phyloP scores from a whole-genome alignment of 768 basidiomycete genomes.

The Kwoniella heveanensis region DNA sequence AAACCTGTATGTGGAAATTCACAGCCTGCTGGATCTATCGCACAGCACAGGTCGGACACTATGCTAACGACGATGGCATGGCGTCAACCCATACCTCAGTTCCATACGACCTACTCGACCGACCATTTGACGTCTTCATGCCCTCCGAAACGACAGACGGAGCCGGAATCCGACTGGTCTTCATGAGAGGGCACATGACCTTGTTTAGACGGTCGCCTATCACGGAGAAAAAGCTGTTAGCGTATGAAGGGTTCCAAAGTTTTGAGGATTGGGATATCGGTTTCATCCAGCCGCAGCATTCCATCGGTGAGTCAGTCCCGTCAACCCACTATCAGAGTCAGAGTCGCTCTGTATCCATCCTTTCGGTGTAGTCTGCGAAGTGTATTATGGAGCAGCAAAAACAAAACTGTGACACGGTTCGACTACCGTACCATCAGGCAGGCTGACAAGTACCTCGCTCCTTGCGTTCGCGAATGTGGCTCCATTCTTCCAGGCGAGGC shows the following conservation, averaged over 20 bases:
- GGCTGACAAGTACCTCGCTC: too few species aligned
- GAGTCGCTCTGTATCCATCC: too few species aligned
- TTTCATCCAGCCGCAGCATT: background rate
- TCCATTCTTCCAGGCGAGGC: constrained; percentile 35
- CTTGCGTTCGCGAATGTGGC: too few species aligned
- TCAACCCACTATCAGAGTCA: too few species aligned
- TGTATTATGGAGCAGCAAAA: too few species aligned
- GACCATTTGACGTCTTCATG: constrained; percentile 28
- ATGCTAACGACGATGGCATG: too few species aligned
- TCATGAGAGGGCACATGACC: constrained; percentile 34
- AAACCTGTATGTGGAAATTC: constrained; percentile 16
- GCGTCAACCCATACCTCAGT: too few species aligned
- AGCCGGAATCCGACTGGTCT: constrained; percentile 21
- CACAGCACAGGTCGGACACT: too few species aligned
- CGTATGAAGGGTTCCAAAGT: constrained; percentile 23
- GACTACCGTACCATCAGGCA: too few species aligned
- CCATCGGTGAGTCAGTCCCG: constrained; percentile 23
- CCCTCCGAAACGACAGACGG: constrained; percentile 16
- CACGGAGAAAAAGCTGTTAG: constrained; percentile 21
- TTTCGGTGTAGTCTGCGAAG: too few species aligned
- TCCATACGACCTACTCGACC: constrained; percentile 25
- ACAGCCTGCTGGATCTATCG: too few species aligned
- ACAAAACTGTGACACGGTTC: too few species aligned
- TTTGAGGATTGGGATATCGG: constrained; percentile 25
- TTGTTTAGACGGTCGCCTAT: constrained; percentile 25